Base-by-base conservation (phyloP, 2,329 filamentous ascomycete species). In the Diaporthe vexans region DNA sequence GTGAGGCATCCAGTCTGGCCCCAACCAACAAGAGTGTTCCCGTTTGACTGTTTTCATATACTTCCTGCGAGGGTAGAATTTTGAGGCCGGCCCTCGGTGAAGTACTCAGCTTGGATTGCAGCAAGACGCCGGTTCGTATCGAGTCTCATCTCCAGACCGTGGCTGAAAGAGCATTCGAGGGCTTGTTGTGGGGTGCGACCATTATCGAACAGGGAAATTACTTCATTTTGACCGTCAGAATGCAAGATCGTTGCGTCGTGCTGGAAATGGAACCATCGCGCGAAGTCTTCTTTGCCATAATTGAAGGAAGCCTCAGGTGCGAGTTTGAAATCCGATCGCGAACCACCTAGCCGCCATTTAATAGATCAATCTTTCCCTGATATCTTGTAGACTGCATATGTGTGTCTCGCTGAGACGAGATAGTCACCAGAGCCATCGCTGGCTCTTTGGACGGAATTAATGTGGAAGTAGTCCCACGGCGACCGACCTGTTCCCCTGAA, bases 371-470 rank as follows among this genome's bases (percentile, higher is more conserved):
- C 84, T 4, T 80, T 81, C 19, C 84, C 82, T 65, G 86, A 85
- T 76, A 91, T 85, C 65, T 85, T 85, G 57, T 83, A 84, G 8
- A 90, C 80, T 21, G 84, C 83, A 77, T 84, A 85, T 61, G 84
- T 82, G 77, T 89, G 84, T 1, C 88, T 85, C 0, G 85, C 83
- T 0, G 88, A 90, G 35, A 91, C 82, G 19, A 90, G 79, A 70
- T 88, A 91, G n/a, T 73, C 56, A 4, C 87, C 87, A 4, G 59
- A 63, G 9, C 59, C 40, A 0, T 83, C 76, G 0, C 79, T 76
- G 71, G 86, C 84, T 78, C 89, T 89, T 76, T 89, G 85, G n/a
- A 90, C 81, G 37, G 86, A 86, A 80, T 90, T 89, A 79, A 90
- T 85, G 78, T 89, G 88, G 78, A 89, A 90, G 75, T 85, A 89